Evolutionary conservation across 2,329 filamentous ascomycete species (phyloP).

Genomic region (Alternaria burnsii): DNA sequence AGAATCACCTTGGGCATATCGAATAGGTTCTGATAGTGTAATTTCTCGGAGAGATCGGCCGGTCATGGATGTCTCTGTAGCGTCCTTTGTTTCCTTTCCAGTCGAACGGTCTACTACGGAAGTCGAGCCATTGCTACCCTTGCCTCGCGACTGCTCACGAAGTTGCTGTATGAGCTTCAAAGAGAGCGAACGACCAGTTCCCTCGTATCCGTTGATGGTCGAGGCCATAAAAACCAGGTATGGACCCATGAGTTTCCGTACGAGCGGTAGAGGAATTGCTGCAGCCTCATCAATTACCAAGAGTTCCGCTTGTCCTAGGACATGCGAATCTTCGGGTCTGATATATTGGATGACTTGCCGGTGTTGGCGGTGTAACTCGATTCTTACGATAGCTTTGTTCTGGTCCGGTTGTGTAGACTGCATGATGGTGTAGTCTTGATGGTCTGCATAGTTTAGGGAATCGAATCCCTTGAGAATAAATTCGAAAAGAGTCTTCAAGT

Average conservation of each 20-base stretch:
- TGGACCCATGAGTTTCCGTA: constrained; percentile 92
- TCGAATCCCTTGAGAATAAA: constrained; percentile 99
- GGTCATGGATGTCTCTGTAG: constrained; percentile 50
- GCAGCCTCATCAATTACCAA: constrained; percentile 97
- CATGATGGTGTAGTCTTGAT: constrained; percentile 96
- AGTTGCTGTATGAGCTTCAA: constrained; percentile 97
- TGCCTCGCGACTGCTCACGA: constrained; percentile 84
- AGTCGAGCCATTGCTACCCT: constrained; percentile 61
- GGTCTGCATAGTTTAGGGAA: constrained; percentile 89
- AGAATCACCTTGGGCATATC: constrained; percentile 87
- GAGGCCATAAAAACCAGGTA: constrained; percentile 99
- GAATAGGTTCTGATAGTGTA: constrained; percentile 90
- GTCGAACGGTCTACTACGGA: constrained; percentile 80
- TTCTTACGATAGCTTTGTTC: constrained; percentile 97
- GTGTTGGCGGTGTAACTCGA: constrained; percentile 94
- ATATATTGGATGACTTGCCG: constrained; percentile 99
- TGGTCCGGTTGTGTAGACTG: constrained; percentile 98
- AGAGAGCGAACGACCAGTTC: constrained; percentile 91
- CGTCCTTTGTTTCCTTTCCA: constrained; percentile 67
- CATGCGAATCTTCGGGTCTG: constrained; percentile 93
- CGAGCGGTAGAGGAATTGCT: constrained; percentile 91
- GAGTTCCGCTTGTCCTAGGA: constrained; percentile 91
- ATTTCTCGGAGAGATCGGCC: constrained; percentile 88
- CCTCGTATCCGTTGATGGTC: constrained; percentile 98
- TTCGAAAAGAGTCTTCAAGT: constrained; percentile 97